phyloP scores from a whole-genome alignment of 2,329 filamentous ascomycete genomes.

The Ceratocystis smalleyi region DNA sequence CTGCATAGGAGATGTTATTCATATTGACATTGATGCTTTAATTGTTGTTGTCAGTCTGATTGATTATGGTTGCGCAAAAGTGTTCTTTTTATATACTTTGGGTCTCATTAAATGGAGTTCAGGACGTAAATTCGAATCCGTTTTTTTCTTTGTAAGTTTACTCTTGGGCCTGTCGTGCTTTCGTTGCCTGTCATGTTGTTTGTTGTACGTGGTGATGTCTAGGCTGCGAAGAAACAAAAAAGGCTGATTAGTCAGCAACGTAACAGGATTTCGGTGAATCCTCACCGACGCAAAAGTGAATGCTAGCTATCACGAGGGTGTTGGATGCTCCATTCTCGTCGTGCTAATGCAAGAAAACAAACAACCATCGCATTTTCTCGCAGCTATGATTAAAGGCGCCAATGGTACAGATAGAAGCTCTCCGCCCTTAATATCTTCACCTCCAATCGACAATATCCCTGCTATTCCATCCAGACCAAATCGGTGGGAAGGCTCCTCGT shows the following conservation, averaged over 20 bases:
- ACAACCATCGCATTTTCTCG: background rate
- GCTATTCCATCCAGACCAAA: slow-evolving; percentile 39
- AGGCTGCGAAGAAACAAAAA: background rate
- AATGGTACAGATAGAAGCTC: background rate
- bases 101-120: slow-evolving; percentile 15
- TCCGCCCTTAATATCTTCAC: background rate
- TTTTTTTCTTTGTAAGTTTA: background rate
- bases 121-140: background rate
- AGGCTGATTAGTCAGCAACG: slow-evolving; percentile 9
- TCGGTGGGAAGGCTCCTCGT: slow-evolving; percentile 50
- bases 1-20: slow-evolving; percentile 10
- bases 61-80: slow-evolving; percentile 13
- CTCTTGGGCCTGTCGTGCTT: background rate
- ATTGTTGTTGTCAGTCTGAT: slow-evolving; percentile 10
- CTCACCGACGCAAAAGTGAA: slow-evolving; percentile 12
- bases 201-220: background rate
- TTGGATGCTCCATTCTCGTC: background rate
- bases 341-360: background rate
- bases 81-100: slow-evolving; percentile 16
- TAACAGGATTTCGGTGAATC: slow-evolving; percentile 7
- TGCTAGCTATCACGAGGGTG: background rate
- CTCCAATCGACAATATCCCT: background rate
- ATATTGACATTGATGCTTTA: slow-evolving; percentile 11
- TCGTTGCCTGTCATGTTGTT: background rate
- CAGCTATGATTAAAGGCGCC: background rate